Percentiles rank a stretch among this genome's conserved stretches.
These are phyloP conservation scores for Neoboletus magnificus DNA, from an alignment of 768 basidiomycete genomes.

Conservation along the genomic window DNA sequence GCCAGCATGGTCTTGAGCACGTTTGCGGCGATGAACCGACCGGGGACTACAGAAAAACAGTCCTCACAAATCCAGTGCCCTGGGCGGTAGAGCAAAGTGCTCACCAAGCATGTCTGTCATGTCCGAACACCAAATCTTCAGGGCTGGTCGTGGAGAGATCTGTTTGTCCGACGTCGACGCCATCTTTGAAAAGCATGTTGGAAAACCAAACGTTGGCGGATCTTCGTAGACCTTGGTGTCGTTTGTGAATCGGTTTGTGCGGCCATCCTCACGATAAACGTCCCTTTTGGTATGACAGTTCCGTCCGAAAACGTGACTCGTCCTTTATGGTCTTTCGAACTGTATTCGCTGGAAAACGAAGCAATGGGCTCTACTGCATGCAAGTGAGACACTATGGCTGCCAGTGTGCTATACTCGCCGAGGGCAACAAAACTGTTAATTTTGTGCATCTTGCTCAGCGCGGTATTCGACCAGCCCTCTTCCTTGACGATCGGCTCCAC, in stretches of 20 bases:
- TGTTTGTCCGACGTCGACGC: too few relatives aligned
- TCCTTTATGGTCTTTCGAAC: slow-evolving; percentile 12
- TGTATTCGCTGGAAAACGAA: slow-evolving; percentile 1
- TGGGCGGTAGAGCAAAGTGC: neutral
- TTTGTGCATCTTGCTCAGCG: slow-evolving; percentile 15
- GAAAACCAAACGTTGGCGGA: slow-evolving; percentile 33
- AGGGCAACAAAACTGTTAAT: slow-evolving; percentile 5
- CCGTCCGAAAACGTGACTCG: slow-evolving; percentile 35
- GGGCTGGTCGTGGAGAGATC: too few relatives aligned
- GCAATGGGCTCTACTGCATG: neutral
- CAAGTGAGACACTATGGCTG: too few relatives aligned
- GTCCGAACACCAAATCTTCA: too few relatives aligned
- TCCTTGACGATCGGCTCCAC: slow-evolving; percentile 8
- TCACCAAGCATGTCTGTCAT: slow-evolving; percentile 12
- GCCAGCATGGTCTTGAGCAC: slow-evolving; percentile 16
- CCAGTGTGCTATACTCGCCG: slow-evolving; percentile 15
- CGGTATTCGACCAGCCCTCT: slow-evolving; percentile 18
- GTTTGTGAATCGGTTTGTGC: slow-evolving; percentile 22
- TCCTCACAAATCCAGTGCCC: neutral
- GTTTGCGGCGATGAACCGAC: slow-evolving; percentile 8
- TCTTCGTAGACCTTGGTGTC: slow-evolving; percentile 30
- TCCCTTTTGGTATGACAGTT: slow-evolving; percentile 35
- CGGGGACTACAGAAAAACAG: too few relatives aligned
- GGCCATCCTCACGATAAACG: slow-evolving; percentile 24
- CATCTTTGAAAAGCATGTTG: slow-evolving; percentile 30